Conservation (phyloP, 345 rosid genomes). For the Rhizophora mangle region DNA sequence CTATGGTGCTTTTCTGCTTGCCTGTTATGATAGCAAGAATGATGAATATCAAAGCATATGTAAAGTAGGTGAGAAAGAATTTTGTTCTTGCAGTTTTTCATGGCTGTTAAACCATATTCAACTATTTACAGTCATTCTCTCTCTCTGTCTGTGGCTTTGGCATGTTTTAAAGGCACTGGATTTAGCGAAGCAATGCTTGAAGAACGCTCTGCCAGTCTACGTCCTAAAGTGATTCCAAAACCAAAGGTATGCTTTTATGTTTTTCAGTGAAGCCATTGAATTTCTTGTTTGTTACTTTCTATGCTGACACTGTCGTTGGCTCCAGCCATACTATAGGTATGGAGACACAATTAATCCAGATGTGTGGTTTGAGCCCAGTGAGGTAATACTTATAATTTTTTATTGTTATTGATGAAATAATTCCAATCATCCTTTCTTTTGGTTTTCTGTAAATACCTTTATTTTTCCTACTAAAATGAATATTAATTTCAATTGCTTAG, state of each 20-base stretch:
- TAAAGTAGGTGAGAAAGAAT: constrained; percentile 66
- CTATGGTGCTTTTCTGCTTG: constrained; percentile 93
- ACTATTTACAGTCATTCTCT: constrained; percentile 5
- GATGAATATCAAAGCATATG: constrained; percentile 94
- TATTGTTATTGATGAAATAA: too few species aligned
- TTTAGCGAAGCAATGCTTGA: constrained; percentile 83
- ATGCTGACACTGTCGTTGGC: constrained; percentile 15
- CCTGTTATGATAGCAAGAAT: constrained; percentile 71
- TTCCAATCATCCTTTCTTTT: neutral
- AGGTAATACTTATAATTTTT: constrained; percentile 46
- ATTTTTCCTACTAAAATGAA: neutral
- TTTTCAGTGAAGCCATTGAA: neutral
- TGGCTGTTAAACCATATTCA: constrained; percentile 2
- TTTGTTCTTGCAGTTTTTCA: constrained; percentile 5
- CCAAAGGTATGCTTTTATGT: constrained; percentile 61
- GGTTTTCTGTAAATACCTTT: neutral
- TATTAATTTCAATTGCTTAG: neutral
- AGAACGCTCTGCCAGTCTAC: constrained; percentile 76
- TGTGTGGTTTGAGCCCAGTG: constrained; percentile 90
- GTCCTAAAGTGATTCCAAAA: constrained; percentile 64
- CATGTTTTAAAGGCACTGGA: constrained; percentile 63
- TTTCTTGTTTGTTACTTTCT: constrained; percentile 6
- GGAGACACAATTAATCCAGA: constrained; percentile 69
- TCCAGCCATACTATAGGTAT: constrained; percentile 72
- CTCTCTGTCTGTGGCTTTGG: constrained; percentile 6